Conservation (phyloP, 2,329 filamentous ascomycete genomes). For the Tolypocladium capitatum region DNA sequence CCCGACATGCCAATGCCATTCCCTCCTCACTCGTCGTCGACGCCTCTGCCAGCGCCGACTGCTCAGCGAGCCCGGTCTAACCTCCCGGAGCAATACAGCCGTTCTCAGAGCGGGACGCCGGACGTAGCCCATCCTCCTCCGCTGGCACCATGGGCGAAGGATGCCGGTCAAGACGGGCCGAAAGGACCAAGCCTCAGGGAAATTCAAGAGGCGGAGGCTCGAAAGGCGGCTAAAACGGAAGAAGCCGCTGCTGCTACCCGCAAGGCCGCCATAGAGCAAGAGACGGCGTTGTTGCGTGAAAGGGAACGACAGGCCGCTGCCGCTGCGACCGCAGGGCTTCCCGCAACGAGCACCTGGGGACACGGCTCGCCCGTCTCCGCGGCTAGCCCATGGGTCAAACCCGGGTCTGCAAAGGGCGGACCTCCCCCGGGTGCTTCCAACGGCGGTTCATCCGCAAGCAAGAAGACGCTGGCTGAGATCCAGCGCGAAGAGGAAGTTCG, state of each 20-base stretch:
- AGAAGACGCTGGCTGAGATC: slow-evolving; percentile 92
- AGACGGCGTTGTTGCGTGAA: slow-evolving; percentile 46
- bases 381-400: slow-evolving; percentile 57
- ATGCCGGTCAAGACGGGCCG: slow-evolving; percentile 53
- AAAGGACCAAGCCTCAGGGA: slow-evolving; percentile 90
- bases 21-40: slow-evolving; percentile 58
- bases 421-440: slow-evolving; percentile 11
- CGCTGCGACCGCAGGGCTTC: slow-evolving; percentile 62
- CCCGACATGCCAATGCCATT: slow-evolving; percentile 64
- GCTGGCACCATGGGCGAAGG: slow-evolving; percentile 89
- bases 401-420: slow-evolving; percentile 30
- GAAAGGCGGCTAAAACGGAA: slow-evolving; percentile 80
- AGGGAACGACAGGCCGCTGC: slow-evolving; percentile 39
- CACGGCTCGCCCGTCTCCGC: slow-evolving; percentile 58
- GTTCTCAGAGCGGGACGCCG: slow-evolving; percentile 70
- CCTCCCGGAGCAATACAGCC: slow-evolving; percentile 58
- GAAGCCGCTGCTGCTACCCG: slow-evolving; percentile 66
- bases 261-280: slow-evolving; percentile 67
- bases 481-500: slow-evolving; percentile 78
- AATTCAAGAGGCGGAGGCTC: slow-evolving; percentile 91
- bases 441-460: slow-evolving; percentile 27
- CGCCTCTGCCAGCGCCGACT: slow-evolving; percentile 75
- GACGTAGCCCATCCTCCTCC: slow-evolving; percentile 49
- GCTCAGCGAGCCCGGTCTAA: slow-evolving; percentile 76
- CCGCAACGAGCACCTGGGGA: slow-evolving; percentile 81